Conservation (phyloP, 2,329 filamentous ascomycete species). For the Aspergillus terreus region DNA sequence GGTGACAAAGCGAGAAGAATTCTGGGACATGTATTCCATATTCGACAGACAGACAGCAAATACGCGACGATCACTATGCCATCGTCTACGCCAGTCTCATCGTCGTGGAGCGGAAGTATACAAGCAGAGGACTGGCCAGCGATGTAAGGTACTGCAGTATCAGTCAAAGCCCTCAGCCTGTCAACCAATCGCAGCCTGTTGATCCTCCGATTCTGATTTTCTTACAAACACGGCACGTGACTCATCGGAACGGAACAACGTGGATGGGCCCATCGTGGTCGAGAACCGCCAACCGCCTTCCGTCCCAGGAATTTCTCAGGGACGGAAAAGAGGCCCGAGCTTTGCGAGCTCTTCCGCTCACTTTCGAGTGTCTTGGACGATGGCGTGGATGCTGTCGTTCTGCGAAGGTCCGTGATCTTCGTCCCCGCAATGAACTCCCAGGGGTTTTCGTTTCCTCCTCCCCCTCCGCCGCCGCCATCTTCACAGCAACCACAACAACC, state of each 20-base stretch:
- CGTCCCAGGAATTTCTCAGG: neutral
- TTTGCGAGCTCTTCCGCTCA: neutral
- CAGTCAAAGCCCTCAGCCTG: neutral
- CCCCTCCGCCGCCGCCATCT: conserved; percentile 40
- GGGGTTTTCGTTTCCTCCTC: conserved; percentile 46
- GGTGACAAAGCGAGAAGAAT: conserved; percentile 6
- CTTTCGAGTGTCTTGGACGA: conserved; percentile 24
- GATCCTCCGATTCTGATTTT: conserved; percentile 15
- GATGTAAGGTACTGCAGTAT: neutral
- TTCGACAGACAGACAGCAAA: conserved; percentile 3
- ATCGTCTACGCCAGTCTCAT: neutral
- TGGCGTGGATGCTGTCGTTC: conserved; percentile 21
- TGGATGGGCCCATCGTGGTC: neutral
- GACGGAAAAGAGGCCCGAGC: neutral
- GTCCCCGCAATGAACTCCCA: conserved; percentile 35
- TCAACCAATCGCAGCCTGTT: conserved; percentile 19
- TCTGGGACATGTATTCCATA: conserved; percentile 13
- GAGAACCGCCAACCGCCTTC: neutral
- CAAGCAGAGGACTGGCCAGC: neutral
- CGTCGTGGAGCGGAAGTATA: too few relatives aligned
- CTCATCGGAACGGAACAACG: conserved; percentile 23
- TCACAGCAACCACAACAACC: conserved; percentile 17
- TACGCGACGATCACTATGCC: neutral
- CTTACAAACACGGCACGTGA: conserved; percentile 15
- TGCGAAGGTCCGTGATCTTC: conserved; percentile 21